Base-by-base conservation (phyloP, 257 asterid genomes). In the Jacaranda mimosifolia region DNA sequence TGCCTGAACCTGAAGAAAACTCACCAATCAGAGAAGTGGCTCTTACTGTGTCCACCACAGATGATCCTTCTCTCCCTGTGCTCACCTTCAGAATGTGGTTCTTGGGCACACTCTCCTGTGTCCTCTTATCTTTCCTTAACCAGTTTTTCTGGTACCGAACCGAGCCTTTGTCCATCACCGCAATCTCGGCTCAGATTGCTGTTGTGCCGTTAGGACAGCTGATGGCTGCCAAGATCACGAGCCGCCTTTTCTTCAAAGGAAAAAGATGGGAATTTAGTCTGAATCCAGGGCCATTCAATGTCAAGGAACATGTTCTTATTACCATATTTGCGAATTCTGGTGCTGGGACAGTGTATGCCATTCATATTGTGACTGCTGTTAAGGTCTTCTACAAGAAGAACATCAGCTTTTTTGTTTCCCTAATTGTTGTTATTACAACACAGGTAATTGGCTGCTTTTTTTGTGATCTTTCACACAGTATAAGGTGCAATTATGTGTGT, bases 301-400 rank as follows among this genome's bases (percentile, higher is more conserved):
- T 94, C 7, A 94, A 94, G 80, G 99, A 94, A 69, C 99, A 92
- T 26, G 98, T 94, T 0, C 83, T 92, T 3, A 92, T 94, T 18
- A 94, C 99, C 77, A 94, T 94, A 11, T 92, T 94, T 39, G 99
- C 98, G 0, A 94, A 94, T 71, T 90, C 99, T 13, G 98, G 98
- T 0, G 96, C 97, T 1, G 97, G 95, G 8, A 91, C 95, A 0
- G 92, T 90, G 9, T 92, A 92, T 43, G 96, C 98, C 11, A 92
- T 94, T 2, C 98, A 94, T 18, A 77, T 94, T 2, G 97, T 94
- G 4, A 94, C 96, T 6, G 98, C 90, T 0, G 92, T 94, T 1
- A 92, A 92, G 85, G 78, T 91, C 21, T 94, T 91, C 42, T 94
- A 94, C 42, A 74, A 74, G 55, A 69, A 90, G 87, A 78, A 90